Conservation (phyloP, 306 rosid species). For the Cucumis melo region DNA sequence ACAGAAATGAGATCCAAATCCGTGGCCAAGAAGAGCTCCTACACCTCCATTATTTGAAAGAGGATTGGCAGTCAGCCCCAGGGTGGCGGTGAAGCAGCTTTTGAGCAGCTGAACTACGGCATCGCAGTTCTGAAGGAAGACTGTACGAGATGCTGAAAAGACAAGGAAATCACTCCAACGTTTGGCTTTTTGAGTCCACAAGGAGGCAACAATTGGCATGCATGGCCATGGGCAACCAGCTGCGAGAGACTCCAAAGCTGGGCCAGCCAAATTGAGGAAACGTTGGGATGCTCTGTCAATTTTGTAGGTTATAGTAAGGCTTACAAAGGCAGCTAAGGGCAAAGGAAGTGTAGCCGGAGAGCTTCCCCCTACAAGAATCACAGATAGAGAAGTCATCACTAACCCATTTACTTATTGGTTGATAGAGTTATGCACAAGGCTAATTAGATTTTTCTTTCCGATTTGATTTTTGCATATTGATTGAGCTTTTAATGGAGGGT, state of each 20-base stretch:
- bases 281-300: slow-evolving; percentile 69
- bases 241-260: slow-evolving; percentile 78
- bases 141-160: slow-evolving; percentile 85
- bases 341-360: slow-evolving; percentile 91
- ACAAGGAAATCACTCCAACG: slow-evolving; percentile 88
- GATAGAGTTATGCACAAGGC: not conserved
- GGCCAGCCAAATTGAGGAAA: slow-evolving; percentile 85
- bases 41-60: slow-evolving; percentile 62
- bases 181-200: slow-evolving; percentile 95
- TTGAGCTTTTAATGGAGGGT: not conserved
- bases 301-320: slow-evolving; percentile 92
- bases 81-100: slow-evolving; percentile 90
- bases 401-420: not conserved
- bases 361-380: slow-evolving; percentile 40
- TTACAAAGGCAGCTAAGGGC: slow-evolving; percentile 94
- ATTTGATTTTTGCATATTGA: not conserved
- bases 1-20: slow-evolving; percentile 57
- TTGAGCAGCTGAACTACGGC: slow-evolving; percentile 73
- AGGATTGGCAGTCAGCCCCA: slow-evolving; percentile 54
- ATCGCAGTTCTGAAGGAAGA: slow-evolving; percentile 73
- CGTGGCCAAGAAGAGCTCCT: slow-evolving; percentile 91
- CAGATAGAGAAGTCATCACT: not conserved
- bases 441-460: not conserved
- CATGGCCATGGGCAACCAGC: slow-evolving; percentile 99
- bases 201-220: slow-evolving; percentile 96